Evolutionary conservation across 192 early-diverging fungal species (phyloP).

Genomic region (Mortierella alpina): DNA sequence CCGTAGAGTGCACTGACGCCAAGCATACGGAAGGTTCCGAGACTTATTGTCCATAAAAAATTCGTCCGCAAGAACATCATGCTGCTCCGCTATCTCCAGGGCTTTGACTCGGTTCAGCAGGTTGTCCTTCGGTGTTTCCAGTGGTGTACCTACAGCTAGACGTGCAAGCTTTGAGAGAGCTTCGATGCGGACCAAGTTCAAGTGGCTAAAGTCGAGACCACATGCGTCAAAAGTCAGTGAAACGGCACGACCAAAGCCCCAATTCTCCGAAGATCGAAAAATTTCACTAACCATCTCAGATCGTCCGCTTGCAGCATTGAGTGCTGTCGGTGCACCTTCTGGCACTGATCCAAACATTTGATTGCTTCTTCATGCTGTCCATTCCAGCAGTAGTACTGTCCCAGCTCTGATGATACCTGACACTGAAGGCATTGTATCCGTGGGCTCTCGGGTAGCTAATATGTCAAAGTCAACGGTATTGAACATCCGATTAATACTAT

Average conservation of each 20-base stretch:
- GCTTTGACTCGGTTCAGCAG: conserved; percentile 8
- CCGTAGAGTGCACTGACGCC: conserved; percentile 23
- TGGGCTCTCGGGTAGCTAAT: neutral
- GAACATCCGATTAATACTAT: neutral
- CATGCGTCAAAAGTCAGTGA: neutral
- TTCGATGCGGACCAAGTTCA: conserved; percentile 9
- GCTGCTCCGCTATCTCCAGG: neutral
- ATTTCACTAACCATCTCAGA: conserved; percentile 11
- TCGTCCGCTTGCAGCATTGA: neutral
- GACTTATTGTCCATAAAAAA: conserved; percentile 29
- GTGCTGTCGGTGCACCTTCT: conserved; percentile 3
- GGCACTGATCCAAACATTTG: conserved; percentile 16
- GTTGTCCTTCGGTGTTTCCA: conserved; percentile 20
- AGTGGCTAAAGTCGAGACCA: neutral
- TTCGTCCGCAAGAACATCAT: conserved; percentile 10
- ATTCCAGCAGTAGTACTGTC: conserved; percentile 45
- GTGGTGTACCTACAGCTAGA: conserved; percentile 20
- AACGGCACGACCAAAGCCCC: neutral
- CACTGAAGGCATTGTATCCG: conserved; percentile 15
- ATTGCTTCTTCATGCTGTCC: conserved; percentile 22
- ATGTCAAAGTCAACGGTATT: neutral
- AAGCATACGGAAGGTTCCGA: conserved; percentile 12
- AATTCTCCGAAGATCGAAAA: neutral
- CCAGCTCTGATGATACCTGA: conserved; percentile 36
- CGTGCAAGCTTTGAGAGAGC: conserved; percentile 35